These are phyloP conservation scores for Deinandra increscens DNA, from an alignment of 129 eudicot genomes.

Conservation along the genomic window DNA sequence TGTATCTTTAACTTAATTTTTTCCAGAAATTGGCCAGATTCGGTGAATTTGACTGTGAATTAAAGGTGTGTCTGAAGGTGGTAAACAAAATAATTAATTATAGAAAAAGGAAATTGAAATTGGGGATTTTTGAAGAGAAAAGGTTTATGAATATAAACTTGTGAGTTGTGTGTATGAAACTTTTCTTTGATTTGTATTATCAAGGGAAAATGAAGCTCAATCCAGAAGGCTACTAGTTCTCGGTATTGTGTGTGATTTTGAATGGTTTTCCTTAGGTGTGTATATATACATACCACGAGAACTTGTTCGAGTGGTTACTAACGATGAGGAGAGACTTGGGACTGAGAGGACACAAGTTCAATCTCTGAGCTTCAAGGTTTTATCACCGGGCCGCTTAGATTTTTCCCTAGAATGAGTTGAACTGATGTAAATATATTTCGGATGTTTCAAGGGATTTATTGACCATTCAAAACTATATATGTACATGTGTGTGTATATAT, in stretches of 20 bases:
- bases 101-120: neutral
- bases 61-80: slow-evolving; percentile 7
- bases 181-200: neutral
- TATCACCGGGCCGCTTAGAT: too few relatives aligned
- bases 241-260: neutral
- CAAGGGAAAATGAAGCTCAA: slow-evolving; percentile 17
- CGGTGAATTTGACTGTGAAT: neutral
- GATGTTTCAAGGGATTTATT: too few relatives aligned
- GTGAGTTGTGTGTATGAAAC: slow-evolving; percentile 4
- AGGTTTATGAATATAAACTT: neutral
- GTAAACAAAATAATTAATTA: neutral
- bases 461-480: too few relatives aligned
- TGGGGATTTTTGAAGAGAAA: slow-evolving; percentile 4
- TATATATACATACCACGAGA: too few relatives aligned
- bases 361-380: too few relatives aligned
- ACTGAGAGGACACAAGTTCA: too few relatives aligned
- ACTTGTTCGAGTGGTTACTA: too few relatives aligned
- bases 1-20: neutral
- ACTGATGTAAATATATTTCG: too few relatives aligned
- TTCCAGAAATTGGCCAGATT: neutral
- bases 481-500: neutral
- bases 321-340: too few relatives aligned
- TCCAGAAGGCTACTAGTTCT: neutral
- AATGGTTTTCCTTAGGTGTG: neutral
- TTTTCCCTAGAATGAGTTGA: too few relatives aligned